phyloP scores from a whole-genome alignment of 108 stramenopile species.

The Conticribra weissflogii region DNA sequence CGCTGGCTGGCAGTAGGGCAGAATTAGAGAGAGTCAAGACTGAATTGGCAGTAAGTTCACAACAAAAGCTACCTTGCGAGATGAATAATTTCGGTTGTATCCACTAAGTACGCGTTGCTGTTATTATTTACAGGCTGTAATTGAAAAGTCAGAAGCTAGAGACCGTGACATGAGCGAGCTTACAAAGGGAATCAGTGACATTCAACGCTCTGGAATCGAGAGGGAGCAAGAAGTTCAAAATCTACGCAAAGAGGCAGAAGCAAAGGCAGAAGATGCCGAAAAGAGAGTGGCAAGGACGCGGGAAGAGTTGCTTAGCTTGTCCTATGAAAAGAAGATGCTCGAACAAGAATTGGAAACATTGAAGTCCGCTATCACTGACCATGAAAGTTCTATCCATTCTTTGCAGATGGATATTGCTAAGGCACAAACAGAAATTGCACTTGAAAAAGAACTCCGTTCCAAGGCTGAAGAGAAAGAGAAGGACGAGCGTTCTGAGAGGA shows the following conservation, averaged over 20 bases:
- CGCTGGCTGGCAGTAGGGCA: neutral
- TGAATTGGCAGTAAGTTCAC: conserved; percentile 21
- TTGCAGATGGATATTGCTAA: conserved; percentile 18
- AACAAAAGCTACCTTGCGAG: too few relatives aligned
- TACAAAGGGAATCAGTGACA: conserved; percentile 33
- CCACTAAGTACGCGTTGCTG: neutral
- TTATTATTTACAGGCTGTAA: conserved; percentile 3
- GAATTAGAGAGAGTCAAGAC: conserved; percentile 22
- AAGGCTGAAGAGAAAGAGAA: conserved; percentile 37
- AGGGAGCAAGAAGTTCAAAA: conserved; percentile 24
- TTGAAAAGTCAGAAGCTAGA: conserved; percentile 21
- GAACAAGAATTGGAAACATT: conserved; percentile 14
- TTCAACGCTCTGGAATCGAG: conserved; percentile 24
- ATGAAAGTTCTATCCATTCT: conserved; percentile 5
- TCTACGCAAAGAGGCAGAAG: conserved; percentile 22
- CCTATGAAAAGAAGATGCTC: conserved; percentile 30
- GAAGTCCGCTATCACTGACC: conserved; percentile 11
- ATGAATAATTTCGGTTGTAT: too few relatives aligned
- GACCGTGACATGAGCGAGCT: conserved; percentile 36
- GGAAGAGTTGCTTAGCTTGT: conserved; percentile 10
- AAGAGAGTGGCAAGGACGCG: neutral
- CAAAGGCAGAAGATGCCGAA: conserved; percentile 6
- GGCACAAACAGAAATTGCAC: conserved; percentile 5
- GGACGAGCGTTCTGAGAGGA: conserved; percentile 29
- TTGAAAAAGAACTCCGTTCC: conserved; percentile 15